Evolutionary conservation across 768 basidiomycete species (phyloP), one percentile per base, ranked within the genome.

Genomic region (Butyriboletus loyo): DNA sequence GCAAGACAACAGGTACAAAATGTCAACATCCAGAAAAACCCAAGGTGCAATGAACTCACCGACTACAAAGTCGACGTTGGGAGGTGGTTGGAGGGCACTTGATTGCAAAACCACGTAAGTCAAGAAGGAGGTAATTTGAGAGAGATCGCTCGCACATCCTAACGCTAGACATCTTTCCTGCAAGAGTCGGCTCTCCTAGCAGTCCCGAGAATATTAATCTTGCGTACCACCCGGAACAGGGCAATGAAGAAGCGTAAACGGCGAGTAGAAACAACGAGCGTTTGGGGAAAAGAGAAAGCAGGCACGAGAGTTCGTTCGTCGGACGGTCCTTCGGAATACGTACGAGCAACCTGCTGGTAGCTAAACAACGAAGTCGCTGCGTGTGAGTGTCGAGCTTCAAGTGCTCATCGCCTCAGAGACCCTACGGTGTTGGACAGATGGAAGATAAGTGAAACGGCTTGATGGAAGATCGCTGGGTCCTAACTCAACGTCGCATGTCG

Each of bases 1-100:
- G 31, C 25, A 44, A 41, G 42, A 11, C 44, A 38, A 30, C 31
- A 49, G 42, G 32, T 36, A 17, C 19, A 43, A 31, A 17, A 39
- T 24, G 42, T 51, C 37, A 63, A 15, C 21, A 30, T n/a, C 11
- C n/a, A 36, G 22, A 32, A 14, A 35, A 38, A 13, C 5, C 21
- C n/a, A 1, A 30, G 30, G 27, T 27, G 32, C 21, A 27, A 41
- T 43, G 44, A 25, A 68, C 78, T 55, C 59, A 86, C 90, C 90
- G 64, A 87, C 83, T 7, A 93, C 87, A 66, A 90, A 92, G 61
- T 92, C 90, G 66, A 91, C 86, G 73, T 93, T 91, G 38, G 90
- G 90, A 42, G 90, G 91, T 9, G 90, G 89, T 54, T 89, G 86
- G 57, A 93, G 77, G 37, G 84, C 89, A 66, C 90, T 92, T 57